A percentile compares a stretch with the other conserved stretches of the same genome.
Conservation (phyloP, 2,329 filamentous ascomycete genomes). For the Escovopsis weberi region DNA sequence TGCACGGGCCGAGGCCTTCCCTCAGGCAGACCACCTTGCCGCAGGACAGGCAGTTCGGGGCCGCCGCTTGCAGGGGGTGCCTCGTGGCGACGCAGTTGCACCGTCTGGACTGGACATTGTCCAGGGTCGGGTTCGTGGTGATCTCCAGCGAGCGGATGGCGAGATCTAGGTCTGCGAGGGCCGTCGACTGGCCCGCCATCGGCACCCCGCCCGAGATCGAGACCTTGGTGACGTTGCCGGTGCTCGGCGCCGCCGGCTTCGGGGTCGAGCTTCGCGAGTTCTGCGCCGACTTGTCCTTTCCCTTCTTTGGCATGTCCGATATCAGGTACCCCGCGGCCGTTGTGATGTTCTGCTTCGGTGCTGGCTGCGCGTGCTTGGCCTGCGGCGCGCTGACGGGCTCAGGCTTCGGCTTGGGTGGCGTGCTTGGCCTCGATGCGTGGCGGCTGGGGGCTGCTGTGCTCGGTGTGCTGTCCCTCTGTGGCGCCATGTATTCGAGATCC, state of each 20-base stretch:
- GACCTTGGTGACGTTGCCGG: slow-evolving; percentile 44
- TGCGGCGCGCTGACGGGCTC: slow-evolving; percentile 20
- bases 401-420: slow-evolving; percentile 17
- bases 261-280: slow-evolving; percentile 38
- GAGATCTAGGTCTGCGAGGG: slow-evolving; percentile 56
- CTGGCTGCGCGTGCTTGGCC: not conserved
- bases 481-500: slow-evolving; percentile 56
- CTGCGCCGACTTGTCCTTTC: slow-evolving; percentile 39
- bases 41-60: slow-evolving; percentile 83
- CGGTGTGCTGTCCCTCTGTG: slow-evolving; percentile 27
- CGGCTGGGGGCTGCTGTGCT: slow-evolving; percentile 12
- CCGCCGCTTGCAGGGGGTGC: slow-evolving; percentile 78
- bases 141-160: slow-evolving; percentile 83
- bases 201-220: slow-evolving; percentile 62
- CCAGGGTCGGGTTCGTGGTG: slow-evolving; percentile 70
- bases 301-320: slow-evolving; percentile 51
- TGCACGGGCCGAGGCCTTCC: slow-evolving; percentile 87
- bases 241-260: slow-evolving; percentile 28
- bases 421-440: slow-evolving; percentile 22
- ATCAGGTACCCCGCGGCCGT: slow-evolving; percentile 70
- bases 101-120: slow-evolving; percentile 39
- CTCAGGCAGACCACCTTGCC: slow-evolving; percentile 93
- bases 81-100: slow-evolving; percentile 82
- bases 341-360: slow-evolving; percentile 36
- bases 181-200: slow-evolving; percentile 69